These are phyloP conservation scores for Cyamopsis tetragonoloba DNA, from an alignment of 306 rosid genomes.

Conservation along the genomic window DNA sequence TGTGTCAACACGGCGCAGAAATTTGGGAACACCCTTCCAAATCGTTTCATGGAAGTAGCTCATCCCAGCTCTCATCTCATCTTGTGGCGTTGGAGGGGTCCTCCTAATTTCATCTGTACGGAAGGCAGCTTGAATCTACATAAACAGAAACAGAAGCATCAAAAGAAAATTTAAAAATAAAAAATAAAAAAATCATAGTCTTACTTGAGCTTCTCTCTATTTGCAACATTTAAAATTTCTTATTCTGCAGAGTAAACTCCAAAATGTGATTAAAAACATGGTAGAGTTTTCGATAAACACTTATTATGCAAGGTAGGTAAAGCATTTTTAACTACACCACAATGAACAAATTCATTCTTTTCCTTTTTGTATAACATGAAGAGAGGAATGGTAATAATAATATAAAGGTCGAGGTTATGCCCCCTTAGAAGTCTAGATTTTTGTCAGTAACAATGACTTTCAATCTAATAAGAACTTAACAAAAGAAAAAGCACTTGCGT, in stretches of 20 bases:
- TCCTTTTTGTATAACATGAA: too few species aligned
- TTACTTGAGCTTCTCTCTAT: neutral
- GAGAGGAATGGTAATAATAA: too few species aligned
- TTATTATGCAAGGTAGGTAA: too few species aligned
- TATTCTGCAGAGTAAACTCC: neutral
- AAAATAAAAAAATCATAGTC: too few species aligned
- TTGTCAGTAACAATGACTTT: neutral
- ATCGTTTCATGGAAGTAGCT: constrained; percentile 99
- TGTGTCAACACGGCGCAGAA: constrained; percentile 92
- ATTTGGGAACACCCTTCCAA: constrained; percentile 93
- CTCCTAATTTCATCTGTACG: constrained; percentile 94
- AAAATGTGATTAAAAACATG: neutral
- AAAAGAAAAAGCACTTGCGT: neutral
- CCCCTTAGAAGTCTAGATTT: neutral
- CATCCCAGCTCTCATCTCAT: constrained; percentile 99
- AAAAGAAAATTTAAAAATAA: neutral
- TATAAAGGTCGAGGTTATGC: too few species aligned
- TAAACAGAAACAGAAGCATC: neutral
- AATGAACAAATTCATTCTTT: too few species aligned
- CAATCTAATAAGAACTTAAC: neutral
- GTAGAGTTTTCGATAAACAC: neutral
- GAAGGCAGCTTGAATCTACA: constrained; percentile 97
- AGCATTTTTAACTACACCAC: too few species aligned
- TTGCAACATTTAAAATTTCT: neutral
- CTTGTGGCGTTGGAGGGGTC: constrained; percentile 97